Evolutionary conservation across 1,139 yeast species (phyloP), one percentile per base, ranked within the genome.

Genomic region (Saccharomyces hybrid): DNA sequence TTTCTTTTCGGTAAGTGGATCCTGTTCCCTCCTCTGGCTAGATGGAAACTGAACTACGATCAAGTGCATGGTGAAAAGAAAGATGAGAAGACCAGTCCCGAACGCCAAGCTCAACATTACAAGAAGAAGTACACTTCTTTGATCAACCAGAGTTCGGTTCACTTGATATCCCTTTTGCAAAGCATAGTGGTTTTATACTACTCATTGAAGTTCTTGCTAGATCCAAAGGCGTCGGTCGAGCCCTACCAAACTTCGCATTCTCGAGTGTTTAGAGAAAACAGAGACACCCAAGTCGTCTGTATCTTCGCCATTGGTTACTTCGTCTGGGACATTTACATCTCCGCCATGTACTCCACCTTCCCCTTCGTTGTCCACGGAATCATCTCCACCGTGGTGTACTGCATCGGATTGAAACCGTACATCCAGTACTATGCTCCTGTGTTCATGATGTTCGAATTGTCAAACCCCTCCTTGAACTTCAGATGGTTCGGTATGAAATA

Each of bases 401-500:
- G 73, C 28, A 79, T 83, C 61, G 81, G 84, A 23, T 68, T 82
- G 55, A 73, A 82, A 55, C 95, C 96, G 20, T 89, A 88, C 79
- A 80, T 88, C 59, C 77, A 84, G 67, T 88, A 88, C 64, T 91
- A 89, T 77, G 83, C 89, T 16, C 95, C 96, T 0, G 81, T 84
- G 8, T 93, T 93, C 71, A 76, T 93, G 63, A 65, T 89, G 57
- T 93, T 93, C 73, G 99, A 93, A 72, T 77, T 87, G 56, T 88
- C 96, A 20, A 93, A 97, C 7, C 98, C 99, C 11, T 91, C 91
- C 68, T 83, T 93, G 55, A 91, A 93, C 72, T 71, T 90, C 59
- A 86, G 96, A 72, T 91, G 97, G 97, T 85, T 88, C 67, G 88
- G 93, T 2, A 74, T 87, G 52, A 84, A 85, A 64, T 78, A 88